Evolutionary conservation across 2,329 filamentous ascomycete species (phyloP), one percentile per base, ranked within the genome.

Genomic region (Colletotrichum sp.): DNA sequence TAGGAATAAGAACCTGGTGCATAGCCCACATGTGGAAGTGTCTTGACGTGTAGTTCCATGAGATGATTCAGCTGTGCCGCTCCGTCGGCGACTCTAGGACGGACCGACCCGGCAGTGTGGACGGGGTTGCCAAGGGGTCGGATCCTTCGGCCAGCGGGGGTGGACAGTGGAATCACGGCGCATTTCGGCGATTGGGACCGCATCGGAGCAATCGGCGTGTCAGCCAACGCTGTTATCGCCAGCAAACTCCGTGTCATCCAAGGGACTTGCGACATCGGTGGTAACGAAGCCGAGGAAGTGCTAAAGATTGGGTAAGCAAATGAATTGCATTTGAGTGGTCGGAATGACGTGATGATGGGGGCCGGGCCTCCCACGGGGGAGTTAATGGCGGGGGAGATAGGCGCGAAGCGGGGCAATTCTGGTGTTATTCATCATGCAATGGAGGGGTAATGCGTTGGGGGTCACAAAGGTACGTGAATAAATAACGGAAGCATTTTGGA

Each of bases 1-100:
- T 76, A 76, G 73, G 71, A 76, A 73, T 73, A 73, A 59, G 73
- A 63, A 73, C 60, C 28, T 49, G 39, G 52, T 68, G 64, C 64
- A 68, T 52, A 63, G 44, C 39, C 39, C 28, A 8, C 24, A 6
- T 60, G n/a, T 18, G 24, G 21, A 26, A 57, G 13, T 28, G 10
- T 28, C 3, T 59, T 59, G 21, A 59, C 16, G 13, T 28, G 55
- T 59, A 26, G 10, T 18, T 28, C 21, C 16, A 15, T 16, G 13
- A 28, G 16, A 26, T 16, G 16, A 28, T 13, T 59, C 55, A 59
- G 13, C 24, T 26, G 55, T 28, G 24, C 55, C 55, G 55, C 55
- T 59, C 26, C 55, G 55, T 24, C n/a, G 10, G n/a, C n/a, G 44
- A 52, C 44, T 52, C 4, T 10, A n/a, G 18, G 26, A 52, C 39